phyloP scores from a whole-genome alignment of 495 filamentous ascomycete genomes.

The Aspergillus kassunensis region DNA sequence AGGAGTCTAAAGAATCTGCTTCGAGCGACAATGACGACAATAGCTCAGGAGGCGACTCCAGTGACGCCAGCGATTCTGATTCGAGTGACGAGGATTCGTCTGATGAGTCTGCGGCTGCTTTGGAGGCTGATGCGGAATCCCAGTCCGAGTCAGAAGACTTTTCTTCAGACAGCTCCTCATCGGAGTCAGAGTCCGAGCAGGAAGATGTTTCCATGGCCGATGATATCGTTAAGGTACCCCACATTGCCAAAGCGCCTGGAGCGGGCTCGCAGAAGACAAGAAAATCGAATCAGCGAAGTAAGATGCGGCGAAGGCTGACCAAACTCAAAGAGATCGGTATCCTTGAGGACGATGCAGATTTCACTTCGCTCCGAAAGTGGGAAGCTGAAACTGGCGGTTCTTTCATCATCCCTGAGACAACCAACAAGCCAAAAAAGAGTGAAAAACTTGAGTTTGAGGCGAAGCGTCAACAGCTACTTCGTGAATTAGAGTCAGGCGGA shows the following conservation, averaged over 20 bases:
- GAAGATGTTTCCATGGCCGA: constrained; percentile 1
- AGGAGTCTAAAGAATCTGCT: constrained; percentile 2
- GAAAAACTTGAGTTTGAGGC: constrained; percentile 44
- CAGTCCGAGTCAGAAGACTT: constrained; percentile 18
- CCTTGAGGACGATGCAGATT: constrained; percentile 45
- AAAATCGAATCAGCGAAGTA: constrained; percentile 51
- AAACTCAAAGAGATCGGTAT: constrained; percentile 49
- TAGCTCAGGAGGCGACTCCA: constrained; percentile 27
- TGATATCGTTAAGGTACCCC: constrained; percentile 15
- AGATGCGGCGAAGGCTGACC: constrained; percentile 41
- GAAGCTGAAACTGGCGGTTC: constrained; percentile 27
- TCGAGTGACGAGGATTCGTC: constrained; percentile 1
- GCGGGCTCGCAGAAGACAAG: constrained; percentile 48
- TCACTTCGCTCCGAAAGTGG: constrained; percentile 42
- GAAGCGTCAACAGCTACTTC: constrained; percentile 49
- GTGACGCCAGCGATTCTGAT: constrained; percentile 20
- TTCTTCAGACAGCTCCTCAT: constrained; percentile 10
- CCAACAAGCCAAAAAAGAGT: constrained; percentile 17
- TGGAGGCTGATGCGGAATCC: constrained; percentile 24
- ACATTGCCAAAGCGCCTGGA: constrained; percentile 29
- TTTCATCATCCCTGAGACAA: constrained; percentile 20
- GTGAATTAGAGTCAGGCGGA: constrained; percentile 48
- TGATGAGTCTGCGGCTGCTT: constrained; percentile 10
- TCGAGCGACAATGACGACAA: constrained; percentile 16
- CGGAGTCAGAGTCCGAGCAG: constrained; percentile 25